A percentile compares a stretch with the other conserved stretches of the same genome.
Evolutionary conservation across 2,329 filamentous ascomycete genomes (phyloP).

Genomic region (Paecilomyces fulvus): DNA sequence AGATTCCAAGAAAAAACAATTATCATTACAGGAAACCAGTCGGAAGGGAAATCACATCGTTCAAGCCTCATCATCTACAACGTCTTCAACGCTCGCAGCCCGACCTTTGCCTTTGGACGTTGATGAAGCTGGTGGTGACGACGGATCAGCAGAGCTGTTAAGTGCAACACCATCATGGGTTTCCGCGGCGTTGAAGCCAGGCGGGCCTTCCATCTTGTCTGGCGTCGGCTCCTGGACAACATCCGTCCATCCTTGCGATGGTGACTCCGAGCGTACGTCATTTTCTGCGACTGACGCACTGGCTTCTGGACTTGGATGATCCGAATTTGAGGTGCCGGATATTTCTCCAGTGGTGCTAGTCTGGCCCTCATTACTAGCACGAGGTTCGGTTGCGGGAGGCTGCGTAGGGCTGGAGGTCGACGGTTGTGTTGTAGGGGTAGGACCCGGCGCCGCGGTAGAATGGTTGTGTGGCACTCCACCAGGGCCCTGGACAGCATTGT

Average conservation of each 20-base stretch:
- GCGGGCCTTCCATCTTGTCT: neutral
- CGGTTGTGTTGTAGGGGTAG: neutral
- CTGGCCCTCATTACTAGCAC: neutral
- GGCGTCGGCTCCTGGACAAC: conserved; percentile 13
- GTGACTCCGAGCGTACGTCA: conserved; percentile 5
- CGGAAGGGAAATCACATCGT: neutral
- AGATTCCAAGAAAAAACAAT: neutral
- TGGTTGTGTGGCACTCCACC: neutral
- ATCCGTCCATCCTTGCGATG: conserved; percentile 24
- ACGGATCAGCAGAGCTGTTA: neutral
- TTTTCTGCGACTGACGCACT: neutral
- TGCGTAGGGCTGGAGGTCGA: neutral
- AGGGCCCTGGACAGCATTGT: conserved; percentile 16
- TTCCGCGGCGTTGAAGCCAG: neutral
- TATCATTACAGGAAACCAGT: neutral
- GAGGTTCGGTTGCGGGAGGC: neutral
- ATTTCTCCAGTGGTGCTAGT: neutral
- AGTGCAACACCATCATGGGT: conserved; percentile 3
- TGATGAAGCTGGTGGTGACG: conserved; percentile 10
- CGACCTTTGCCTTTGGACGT: conserved; percentile 26
- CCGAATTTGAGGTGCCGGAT: neutral
- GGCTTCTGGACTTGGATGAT: neutral
- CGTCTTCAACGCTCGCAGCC: conserved; percentile 28
- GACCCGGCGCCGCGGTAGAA: neutral
- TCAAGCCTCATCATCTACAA: conserved; percentile 18